These are phyloP conservation scores for Achaetomiella virescens DNA, from an alignment of 495 filamentous ascomycete species.

Conservation along the genomic window DNA sequence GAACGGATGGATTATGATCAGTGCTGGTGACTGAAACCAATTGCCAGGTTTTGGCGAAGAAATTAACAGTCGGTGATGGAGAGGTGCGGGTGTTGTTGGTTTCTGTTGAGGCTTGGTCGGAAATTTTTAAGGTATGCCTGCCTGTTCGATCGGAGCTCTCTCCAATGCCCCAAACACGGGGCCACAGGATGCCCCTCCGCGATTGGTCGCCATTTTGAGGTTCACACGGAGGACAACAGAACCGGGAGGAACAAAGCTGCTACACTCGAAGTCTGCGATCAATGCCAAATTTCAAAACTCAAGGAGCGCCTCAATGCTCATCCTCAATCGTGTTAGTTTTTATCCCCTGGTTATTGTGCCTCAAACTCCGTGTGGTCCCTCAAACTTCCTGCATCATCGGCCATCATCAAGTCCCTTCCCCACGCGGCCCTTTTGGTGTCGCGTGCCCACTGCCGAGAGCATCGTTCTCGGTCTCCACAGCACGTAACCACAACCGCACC, in stretches of 20 bases:
- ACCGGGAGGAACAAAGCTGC: constrained; percentile 10
- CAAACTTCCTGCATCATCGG: not conserved
- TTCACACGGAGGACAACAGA: constrained; percentile 25
- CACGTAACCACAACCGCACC: not conserved
- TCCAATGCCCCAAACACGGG: constrained; percentile 14
- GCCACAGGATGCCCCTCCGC: constrained; percentile 13
- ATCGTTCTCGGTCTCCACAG: constrained; percentile 3
- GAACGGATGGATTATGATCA: not conserved
- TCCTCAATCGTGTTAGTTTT: too few species aligned
- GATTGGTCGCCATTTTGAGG: constrained; percentile 17
- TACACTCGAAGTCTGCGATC: not conserved
- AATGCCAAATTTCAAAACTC: too few species aligned
- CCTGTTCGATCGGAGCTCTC: not conserved
- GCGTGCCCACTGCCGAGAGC: not conserved
- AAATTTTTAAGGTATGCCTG: constrained; percentile 12
- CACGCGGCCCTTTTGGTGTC: constrained; percentile 3
- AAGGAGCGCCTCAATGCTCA: too few species aligned
- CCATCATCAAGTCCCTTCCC: not conserved
- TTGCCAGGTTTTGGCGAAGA: constrained; percentile 6
- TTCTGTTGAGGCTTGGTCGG: constrained; percentile 2
- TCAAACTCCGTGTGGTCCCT: too few species aligned
- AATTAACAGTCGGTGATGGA: not conserved
- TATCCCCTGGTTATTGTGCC: too few species aligned
- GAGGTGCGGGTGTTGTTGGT: constrained; percentile 1
- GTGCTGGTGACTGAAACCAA: not conserved